Percentiles rank a stretch among this genome's conserved stretches.
Conservation (phyloP, 2,329 filamentous ascomycete species). For the Colletotrichum sp. region DNA sequence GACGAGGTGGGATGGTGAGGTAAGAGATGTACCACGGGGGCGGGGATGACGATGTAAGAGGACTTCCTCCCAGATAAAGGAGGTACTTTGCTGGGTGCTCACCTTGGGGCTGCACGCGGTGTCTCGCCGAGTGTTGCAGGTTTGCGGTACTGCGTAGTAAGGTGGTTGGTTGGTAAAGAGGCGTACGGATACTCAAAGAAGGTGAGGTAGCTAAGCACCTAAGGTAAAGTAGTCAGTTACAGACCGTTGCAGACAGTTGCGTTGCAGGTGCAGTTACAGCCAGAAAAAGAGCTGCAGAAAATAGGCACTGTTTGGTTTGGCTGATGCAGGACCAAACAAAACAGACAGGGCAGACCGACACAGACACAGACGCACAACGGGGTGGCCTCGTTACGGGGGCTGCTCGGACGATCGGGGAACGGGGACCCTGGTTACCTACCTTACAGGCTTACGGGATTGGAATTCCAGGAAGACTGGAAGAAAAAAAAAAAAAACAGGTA, state of each 20-base stretch:
- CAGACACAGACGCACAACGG: not conserved
- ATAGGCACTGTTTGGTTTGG: not conserved
- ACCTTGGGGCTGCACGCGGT: not conserved
- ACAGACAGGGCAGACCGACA: not conserved
- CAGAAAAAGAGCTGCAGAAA: not conserved
- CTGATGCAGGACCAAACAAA: not conserved
- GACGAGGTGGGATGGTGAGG: not conserved
- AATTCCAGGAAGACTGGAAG: too few relatives aligned
- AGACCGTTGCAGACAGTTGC: not conserved
- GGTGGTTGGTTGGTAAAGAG: not conserved
- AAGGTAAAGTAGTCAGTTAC: not conserved
- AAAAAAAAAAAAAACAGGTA: not conserved
- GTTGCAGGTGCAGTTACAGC: not conserved
- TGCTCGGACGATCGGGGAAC: conserved; percentile 4
- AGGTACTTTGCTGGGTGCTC: not conserved
- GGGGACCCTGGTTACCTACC: not conserved
- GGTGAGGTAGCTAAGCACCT: not conserved
- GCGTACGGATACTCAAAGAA: not conserved
- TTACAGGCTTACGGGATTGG: not conserved
- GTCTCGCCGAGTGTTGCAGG: conserved; percentile 8
- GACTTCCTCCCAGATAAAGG: not conserved
- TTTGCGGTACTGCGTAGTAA: not conserved
- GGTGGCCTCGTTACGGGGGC: conserved; percentile 11
- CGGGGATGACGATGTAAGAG: not conserved
- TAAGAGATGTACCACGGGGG: not conserved